A percentile compares a stretch with the other conserved stretches of the same genome.
Conservation (phyloP, 257 asterid species). For the Coffea canephora region DNA sequence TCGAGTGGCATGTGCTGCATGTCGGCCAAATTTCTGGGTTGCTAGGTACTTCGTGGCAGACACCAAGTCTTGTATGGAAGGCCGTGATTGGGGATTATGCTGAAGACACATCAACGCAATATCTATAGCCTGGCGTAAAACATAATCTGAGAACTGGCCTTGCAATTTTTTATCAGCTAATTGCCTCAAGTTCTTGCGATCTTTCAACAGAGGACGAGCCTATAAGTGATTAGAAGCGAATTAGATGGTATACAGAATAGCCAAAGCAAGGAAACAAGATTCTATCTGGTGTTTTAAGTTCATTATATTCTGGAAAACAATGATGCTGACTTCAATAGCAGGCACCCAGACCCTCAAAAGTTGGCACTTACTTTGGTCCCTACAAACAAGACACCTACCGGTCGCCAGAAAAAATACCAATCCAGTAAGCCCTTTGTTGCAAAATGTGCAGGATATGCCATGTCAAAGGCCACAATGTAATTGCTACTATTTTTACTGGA, state of each 20-base stretch:
- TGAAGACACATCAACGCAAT: conserved; percentile 37
- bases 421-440: too few species aligned
- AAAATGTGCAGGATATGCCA: too few species aligned
- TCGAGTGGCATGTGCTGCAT: neutral
- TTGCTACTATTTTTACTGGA: neutral
- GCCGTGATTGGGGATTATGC: conserved; percentile 27
- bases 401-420: too few species aligned
- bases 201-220: conserved; percentile 43
- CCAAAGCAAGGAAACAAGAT: neutral
- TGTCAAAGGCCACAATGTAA: neutral
- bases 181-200: conserved; percentile 19
- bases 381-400: too few species aligned
- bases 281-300: neutral
- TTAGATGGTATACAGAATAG: too few species aligned
- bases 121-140: conserved; percentile 30
- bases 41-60: conserved; percentile 26
- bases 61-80: conserved; percentile 34
- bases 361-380: too few species aligned
- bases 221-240: neutral
- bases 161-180: conserved; percentile 35
- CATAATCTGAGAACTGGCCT: conserved; percentile 26
- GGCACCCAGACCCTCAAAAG: too few species aligned
- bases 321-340: too few species aligned
- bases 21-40: conserved; percentile 6
- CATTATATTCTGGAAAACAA: too few species aligned